Evolutionary conservation across 164 flowering plant species (phyloP).

Genomic region (Nelumbo lutea): DNA sequence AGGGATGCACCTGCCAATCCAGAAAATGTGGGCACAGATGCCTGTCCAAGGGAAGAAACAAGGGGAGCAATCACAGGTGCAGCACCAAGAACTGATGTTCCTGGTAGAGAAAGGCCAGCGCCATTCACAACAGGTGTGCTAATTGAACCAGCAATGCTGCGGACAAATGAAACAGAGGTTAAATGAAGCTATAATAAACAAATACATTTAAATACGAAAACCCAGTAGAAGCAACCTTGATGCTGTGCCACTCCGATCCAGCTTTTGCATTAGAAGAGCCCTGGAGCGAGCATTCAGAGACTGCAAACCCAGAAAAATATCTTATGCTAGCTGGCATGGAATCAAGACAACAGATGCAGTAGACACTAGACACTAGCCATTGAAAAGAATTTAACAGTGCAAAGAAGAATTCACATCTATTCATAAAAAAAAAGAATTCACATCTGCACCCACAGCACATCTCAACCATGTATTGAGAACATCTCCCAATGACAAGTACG

Average conservation of each 20-base stretch:
- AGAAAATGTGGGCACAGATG: conserved; percentile 38
- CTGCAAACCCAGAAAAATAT: conserved; percentile 27
- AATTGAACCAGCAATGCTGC: conserved; percentile 51
- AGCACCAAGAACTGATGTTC: conserved; percentile 42
- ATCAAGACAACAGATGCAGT: no score
- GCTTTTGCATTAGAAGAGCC: conserved; percentile 81
- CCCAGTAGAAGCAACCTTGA: conserved; percentile 37
- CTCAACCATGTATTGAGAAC: no score
- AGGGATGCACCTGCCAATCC: conserved; percentile 44
- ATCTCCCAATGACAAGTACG: no score
- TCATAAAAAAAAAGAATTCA: no score
- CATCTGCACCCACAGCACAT: no score
- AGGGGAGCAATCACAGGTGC: conserved; percentile 33
- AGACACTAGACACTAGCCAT: no score
- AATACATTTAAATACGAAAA: not conserved
- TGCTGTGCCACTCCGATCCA: conserved; percentile 78
- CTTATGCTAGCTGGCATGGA: not conserved
- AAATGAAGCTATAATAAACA: not conserved
- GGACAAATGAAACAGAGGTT: conserved; percentile 3
- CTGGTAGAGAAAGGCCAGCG: conserved; percentile 30
- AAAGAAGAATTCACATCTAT: no score
- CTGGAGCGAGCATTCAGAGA: conserved; percentile 83
- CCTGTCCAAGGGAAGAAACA: conserved; percentile 37
- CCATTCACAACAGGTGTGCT: conserved; percentile 30
- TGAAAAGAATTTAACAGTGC: no score